phyloP scores from a whole-genome alignment of 306 rosid genomes.

The Fragaria vesca region DNA sequence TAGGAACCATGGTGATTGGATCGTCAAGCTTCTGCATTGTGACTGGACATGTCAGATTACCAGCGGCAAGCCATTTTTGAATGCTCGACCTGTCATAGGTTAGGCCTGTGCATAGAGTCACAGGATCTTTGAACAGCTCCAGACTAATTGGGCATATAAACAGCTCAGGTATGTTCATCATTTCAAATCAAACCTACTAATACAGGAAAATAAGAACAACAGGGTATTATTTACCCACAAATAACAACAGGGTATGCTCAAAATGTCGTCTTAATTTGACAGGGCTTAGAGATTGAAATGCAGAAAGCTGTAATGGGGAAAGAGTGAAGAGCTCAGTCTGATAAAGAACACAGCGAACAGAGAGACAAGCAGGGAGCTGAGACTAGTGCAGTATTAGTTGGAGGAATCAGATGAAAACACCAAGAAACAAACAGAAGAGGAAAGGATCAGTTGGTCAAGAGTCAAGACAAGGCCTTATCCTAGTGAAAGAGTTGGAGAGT shows the following conservation, averaged over 20 bases:
- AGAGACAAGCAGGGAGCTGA: constrained; percentile 27
- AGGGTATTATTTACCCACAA: neutral
- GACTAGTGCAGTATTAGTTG: constrained; percentile 33
- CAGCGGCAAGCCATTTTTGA: constrained; percentile 67
- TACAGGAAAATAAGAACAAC: neutral
- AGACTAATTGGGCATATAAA: constrained; percentile 84
- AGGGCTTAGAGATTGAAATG: neutral
- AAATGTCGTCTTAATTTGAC: neutral
- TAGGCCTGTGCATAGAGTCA: constrained; percentile 80
- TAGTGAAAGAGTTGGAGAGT: constrained; percentile 26
- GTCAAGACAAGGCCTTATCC: constrained; percentile 23
- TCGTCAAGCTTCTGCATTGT: constrained; percentile 92
- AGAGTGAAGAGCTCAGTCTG: neutral
- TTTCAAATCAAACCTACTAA: constrained; percentile 22
- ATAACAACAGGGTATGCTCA: neutral
- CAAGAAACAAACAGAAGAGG: constrained; percentile 9
- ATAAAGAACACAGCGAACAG: neutral
- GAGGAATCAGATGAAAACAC: constrained; percentile 25
- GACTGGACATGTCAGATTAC: constrained; percentile 88
- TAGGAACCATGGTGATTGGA: constrained; percentile 67
- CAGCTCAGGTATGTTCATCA: constrained; percentile 63
- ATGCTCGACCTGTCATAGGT: constrained; percentile 85
- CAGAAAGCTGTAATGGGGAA: neutral
- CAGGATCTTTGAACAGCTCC: constrained; percentile 82
- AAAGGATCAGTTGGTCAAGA: constrained; percentile 21